Evolutionary conservation across 140 eudicot species (phyloP).

Genomic region (Bidens hawaiensis): DNA sequence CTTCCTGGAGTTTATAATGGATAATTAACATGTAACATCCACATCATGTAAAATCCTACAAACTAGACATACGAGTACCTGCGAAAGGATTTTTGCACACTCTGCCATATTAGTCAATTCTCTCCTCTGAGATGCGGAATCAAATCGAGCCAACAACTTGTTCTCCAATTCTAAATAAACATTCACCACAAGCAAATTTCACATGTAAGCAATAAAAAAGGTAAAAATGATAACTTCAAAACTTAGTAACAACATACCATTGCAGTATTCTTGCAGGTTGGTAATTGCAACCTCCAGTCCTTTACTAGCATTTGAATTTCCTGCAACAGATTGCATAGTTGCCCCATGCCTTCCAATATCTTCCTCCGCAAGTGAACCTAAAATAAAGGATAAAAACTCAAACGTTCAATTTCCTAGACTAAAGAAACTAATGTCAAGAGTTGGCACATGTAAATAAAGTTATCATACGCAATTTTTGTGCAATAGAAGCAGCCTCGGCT

Average conservation of each 20-base stretch:
- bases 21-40: not conserved
- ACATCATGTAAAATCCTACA: no score
- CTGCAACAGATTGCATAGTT: slow-evolving; percentile 39
- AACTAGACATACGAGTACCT: slow-evolving; percentile 36
- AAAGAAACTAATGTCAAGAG: not conserved
- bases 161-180: slow-evolving; percentile 60
- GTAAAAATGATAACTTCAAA: not conserved
- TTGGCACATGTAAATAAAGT: slow-evolving; percentile 4
- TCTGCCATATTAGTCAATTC: slow-evolving; percentile 78
- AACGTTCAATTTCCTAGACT: slow-evolving; percentile 2
- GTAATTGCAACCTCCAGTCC: slow-evolving; percentile 90
- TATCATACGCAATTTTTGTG: slow-evolving; percentile 75
- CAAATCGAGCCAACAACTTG: slow-evolving; percentile 70
- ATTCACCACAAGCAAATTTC: slow-evolving; percentile 6
- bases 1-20: not conserved
- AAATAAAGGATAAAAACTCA: slow-evolving; percentile 7
- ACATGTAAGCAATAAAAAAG: not conserved
- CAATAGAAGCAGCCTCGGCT: slow-evolving; percentile 88
- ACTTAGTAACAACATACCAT: slow-evolving; percentile 39
- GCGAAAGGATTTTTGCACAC: slow-evolving; percentile 83
- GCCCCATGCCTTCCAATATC: slow-evolving; percentile 75
- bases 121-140: slow-evolving; percentile 74
- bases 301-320: slow-evolving; percentile 74
- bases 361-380: slow-evolving; percentile 84
- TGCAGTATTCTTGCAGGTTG: slow-evolving; percentile 82